Evolutionary conservation across 2,329 filamentous ascomycete genomes (phyloP).

Genomic region (Cladosporium sp.): DNA sequence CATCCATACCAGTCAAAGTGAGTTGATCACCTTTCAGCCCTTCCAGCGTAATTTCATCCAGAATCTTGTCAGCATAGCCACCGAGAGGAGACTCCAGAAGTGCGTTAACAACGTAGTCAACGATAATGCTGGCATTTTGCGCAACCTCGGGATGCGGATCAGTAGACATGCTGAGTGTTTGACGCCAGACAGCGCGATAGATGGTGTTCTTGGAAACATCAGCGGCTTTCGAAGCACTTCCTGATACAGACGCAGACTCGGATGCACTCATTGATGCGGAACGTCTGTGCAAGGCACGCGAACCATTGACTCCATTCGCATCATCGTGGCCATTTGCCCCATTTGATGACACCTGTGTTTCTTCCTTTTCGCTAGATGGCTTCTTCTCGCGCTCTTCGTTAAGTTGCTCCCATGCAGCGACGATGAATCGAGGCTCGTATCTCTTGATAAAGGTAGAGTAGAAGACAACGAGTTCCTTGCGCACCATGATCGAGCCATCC

Average conservation of each 20-base stretch:
- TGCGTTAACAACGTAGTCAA: slow-evolving; percentile 79
- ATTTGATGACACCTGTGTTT: slow-evolving; percentile 20
- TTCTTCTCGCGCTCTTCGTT: slow-evolving; percentile 63
- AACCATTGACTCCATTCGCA: slow-evolving; percentile 21
- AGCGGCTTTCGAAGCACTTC: slow-evolving; percentile 48
- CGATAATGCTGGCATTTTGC: slow-evolving; percentile 76
- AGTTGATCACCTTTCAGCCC: slow-evolving; percentile 25
- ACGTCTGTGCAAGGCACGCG: slow-evolving; percentile 16
- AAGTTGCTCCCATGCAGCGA: slow-evolving; percentile 88
- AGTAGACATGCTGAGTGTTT: slow-evolving; percentile 83
- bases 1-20: slow-evolving; percentile 32
- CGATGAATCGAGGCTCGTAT: slow-evolving; percentile 89
- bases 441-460: slow-evolving; percentile 87
- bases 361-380: slow-evolving; percentile 23
- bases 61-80: slow-evolving; percentile 65
- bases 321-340: slow-evolving; percentile 8
- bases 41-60: slow-evolving; percentile 64
- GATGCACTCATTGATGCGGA: slow-evolving; percentile 55
- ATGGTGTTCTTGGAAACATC: slow-evolving; percentile 75
- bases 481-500: slow-evolving; percentile 90
- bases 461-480: slow-evolving; percentile 90
- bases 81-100: slow-evolving; percentile 77
- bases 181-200: slow-evolving; percentile 92
- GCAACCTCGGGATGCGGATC: slow-evolving; percentile 95
- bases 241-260: slow-evolving; percentile 36